Percentiles rank a stretch among this genome's conserved stretches.
These are phyloP conservation scores for Nakaseomyces sp. DNA, from an alignment of 1,139 yeast genomes.

Conservation along the genomic window DNA sequence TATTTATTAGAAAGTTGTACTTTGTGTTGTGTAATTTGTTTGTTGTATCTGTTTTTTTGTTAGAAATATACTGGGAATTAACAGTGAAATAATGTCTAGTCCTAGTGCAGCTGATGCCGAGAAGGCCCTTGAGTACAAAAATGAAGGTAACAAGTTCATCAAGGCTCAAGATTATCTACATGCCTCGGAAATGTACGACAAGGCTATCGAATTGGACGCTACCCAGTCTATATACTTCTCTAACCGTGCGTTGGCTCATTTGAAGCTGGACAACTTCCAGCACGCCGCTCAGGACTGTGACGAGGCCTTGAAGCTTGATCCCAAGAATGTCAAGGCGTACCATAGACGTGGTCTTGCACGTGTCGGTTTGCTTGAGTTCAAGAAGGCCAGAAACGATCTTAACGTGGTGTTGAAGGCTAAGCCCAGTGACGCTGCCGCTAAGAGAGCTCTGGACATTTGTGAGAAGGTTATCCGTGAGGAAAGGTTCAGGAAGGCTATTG, in stretches of 20 bases:
- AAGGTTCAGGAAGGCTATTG: conserved; percentile 83
- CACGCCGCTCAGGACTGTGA: conserved; percentile 73
- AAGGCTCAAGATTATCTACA: conserved; percentile 52
- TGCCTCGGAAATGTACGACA: conserved; percentile 64
- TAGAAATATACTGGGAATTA: neutral
- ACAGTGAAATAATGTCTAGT: neutral
- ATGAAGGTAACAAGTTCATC: conserved; percentile 65
- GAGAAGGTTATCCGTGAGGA: conserved; percentile 58
- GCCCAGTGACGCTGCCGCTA: conserved; percentile 66
- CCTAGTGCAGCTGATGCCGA: conserved; percentile 13
- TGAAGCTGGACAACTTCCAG: conserved; percentile 81
- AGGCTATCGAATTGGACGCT: conserved; percentile 65
- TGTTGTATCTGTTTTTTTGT: neutral
- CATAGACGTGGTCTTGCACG: conserved; percentile 76
- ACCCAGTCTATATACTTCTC: conserved; percentile 68
- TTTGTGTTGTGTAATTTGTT: too few relatives aligned
- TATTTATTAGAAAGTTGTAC: too few relatives aligned
- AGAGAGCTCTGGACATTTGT: conserved; percentile 55
- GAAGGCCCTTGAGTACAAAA: conserved; percentile 48
- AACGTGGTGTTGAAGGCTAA: conserved; percentile 51
- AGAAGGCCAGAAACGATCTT: conserved; percentile 66
- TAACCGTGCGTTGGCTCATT: conserved; percentile 84
- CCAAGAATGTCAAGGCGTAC: conserved; percentile 63
- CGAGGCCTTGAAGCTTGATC: conserved; percentile 58
- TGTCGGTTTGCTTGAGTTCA: conserved; percentile 67